Conservation (phyloP, 176 grass and related monocot genomes). For the Triticum dicoccoides region DNA sequence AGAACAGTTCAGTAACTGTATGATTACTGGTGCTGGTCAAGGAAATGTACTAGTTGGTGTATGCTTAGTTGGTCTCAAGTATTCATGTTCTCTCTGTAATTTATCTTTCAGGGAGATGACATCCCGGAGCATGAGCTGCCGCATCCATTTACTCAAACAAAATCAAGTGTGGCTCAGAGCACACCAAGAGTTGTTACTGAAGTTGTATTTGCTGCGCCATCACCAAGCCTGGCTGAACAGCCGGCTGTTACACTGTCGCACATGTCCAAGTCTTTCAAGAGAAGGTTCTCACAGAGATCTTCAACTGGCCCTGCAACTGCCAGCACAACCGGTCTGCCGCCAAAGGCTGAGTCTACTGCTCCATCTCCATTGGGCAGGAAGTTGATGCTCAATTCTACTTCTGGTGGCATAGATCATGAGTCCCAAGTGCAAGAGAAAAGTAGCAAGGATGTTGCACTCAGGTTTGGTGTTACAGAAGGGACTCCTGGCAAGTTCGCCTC, state of each 20-base stretch:
- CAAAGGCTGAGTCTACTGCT: not conserved
- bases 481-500: slow-evolving; percentile 68
- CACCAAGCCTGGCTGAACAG: too few species aligned
- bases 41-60: not conserved
- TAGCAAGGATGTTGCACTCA: slow-evolving; percentile 16
- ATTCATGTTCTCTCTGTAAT: not conserved
- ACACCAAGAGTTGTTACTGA: too few species aligned
- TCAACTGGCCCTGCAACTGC: not conserved
- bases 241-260: slow-evolving; percentile 29
- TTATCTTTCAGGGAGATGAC: slow-evolving; percentile 41
- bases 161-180: too few species aligned
- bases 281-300: slow-evolving; percentile 53
- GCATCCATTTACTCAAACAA: too few species aligned
- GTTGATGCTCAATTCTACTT: slow-evolving; percentile 15
- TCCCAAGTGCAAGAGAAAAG: not conserved
- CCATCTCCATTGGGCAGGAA: slow-evolving; percentile 22
- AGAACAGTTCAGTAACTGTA: not conserved
- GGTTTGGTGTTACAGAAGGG: slow-evolving; percentile 29
- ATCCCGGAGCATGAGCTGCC: too few species aligned
- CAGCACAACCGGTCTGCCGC: not conserved
- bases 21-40: not conserved
- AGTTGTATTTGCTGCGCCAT: too few species aligned
- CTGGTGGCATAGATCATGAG: not conserved
- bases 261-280: slow-evolving; percentile 62
- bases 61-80: not conserved